A percentile compares a stretch with the other conserved stretches of the same genome.
Conservation (phyloP, 495 filamentous ascomycete genomes). For the Aspergillus indologenus region DNA sequence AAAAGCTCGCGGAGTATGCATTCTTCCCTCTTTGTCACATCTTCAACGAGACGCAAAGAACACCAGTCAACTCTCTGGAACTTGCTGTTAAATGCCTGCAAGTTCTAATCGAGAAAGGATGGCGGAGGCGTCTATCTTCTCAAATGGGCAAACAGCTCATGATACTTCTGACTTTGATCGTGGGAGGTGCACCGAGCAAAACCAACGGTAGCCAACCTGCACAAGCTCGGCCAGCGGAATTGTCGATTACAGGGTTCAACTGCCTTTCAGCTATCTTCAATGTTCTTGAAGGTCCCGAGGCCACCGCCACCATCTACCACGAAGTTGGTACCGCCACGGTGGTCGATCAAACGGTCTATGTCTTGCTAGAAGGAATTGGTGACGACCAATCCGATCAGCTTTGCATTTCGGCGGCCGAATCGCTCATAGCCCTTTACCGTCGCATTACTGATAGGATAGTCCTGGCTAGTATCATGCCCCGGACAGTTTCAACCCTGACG, state of each 20-base stretch:
- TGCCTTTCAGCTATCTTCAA: constrained; percentile 55
- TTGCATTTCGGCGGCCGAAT: constrained; percentile 62
- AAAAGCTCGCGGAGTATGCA: constrained; percentile 85
- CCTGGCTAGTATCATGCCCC: constrained; percentile 80
- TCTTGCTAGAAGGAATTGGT: constrained; percentile 67
- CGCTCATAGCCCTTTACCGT: constrained; percentile 59
- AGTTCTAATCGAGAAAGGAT: constrained; percentile 72
- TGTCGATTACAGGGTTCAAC: constrained; percentile 56
- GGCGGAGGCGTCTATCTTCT: constrained; percentile 62
- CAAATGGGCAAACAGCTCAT: constrained; percentile 80
- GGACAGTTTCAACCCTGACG: constrained; percentile 78
- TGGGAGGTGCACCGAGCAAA: constrained; percentile 64
- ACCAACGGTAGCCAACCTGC: constrained; percentile 28
- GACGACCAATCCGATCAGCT: constrained; percentile 58
- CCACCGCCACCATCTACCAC: constrained; percentile 56
- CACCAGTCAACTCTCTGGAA: constrained; percentile 73
- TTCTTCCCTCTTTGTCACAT: constrained; percentile 92
- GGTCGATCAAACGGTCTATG: constrained; percentile 79
- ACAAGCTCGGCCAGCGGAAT: constrained; percentile 62
- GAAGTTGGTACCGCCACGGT: constrained; percentile 56
- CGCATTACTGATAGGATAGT: constrained; percentile 66
- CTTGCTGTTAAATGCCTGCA: constrained; percentile 67
- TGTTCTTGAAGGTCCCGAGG: constrained; percentile 38
- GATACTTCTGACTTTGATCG: constrained; percentile 76
- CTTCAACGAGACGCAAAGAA: constrained; percentile 68